Conservation (phyloP, 2,329 filamentous ascomycete genomes). For the Cytospora piceae region DNA sequence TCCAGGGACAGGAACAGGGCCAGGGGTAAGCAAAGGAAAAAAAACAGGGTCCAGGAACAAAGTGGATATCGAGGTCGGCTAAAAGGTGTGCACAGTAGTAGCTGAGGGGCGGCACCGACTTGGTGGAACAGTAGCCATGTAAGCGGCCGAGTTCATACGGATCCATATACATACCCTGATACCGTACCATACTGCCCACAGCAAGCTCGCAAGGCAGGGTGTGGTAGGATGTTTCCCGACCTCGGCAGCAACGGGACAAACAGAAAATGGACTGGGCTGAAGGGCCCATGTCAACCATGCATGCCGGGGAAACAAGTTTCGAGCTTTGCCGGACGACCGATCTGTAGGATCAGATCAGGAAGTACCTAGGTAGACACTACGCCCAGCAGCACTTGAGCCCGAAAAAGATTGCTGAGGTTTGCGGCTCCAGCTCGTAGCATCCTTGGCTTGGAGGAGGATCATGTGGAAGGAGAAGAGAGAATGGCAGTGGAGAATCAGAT, state of each 20-base stretch:
- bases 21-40: too few species aligned
- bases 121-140: constrained; percentile 22
- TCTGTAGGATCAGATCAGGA: constrained; percentile 20
- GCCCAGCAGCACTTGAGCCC: neutral
- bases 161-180: neutral
- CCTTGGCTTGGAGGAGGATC: constrained; percentile 20
- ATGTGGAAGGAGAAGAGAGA: constrained; percentile 1
- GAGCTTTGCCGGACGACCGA: neutral
- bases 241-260: neutral
- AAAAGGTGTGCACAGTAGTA: neutral
- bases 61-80: neutral
- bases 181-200: neutral
- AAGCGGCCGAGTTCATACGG: constrained; percentile 11
- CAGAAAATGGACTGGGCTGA: neutral
- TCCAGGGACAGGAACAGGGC: neutral
- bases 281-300: neutral
- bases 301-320: neutral
- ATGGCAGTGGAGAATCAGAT: neutral
- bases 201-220: neutral
- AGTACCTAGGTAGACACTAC: neutral
- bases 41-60: constrained; percentile 2
- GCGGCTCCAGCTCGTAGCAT: constrained; percentile 17
- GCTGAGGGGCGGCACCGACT: constrained; percentile 19
- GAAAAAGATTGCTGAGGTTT: constrained; percentile 11
- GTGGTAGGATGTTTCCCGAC: neutral